Percentiles rank a stretch among this genome's conserved stretches.
phyloP scores from a whole-genome alignment of 2,329 filamentous ascomycete genomes.

The Fusarium luffae region DNA sequence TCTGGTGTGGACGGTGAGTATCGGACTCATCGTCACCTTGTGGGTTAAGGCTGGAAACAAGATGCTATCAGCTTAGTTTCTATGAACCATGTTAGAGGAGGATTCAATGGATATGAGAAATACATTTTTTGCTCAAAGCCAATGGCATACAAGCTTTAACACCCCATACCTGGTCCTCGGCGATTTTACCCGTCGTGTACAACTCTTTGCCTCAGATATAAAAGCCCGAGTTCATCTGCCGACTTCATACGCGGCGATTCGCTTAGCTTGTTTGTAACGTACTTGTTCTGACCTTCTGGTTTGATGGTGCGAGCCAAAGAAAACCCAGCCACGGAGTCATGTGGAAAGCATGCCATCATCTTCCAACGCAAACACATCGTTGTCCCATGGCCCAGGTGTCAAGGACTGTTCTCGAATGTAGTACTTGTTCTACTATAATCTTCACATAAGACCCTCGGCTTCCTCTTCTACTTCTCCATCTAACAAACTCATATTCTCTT shows the following conservation, averaged over 20 bases:
- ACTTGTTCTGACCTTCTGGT: background rate
- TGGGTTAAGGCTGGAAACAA: conserved; percentile 56
- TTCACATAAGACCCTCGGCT: conserved; percentile 7
- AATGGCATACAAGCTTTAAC: background rate
- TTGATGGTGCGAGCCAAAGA: conserved; percentile 4
- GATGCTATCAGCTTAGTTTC: conserved; percentile 24
- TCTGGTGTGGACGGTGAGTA: conserved; percentile 52
- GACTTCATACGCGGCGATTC: conserved; percentile 4
- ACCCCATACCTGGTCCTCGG: conserved; percentile 10
- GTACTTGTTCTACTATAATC: background rate
- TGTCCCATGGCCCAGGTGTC: background rate
- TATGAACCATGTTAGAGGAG: background rate
- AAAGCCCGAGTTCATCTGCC: conserved; percentile 21
- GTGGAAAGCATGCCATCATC: conserved; percentile 3
- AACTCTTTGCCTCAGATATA: conserved; percentile 22
- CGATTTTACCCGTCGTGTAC: conserved; percentile 13
- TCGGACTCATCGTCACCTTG: conserved; percentile 50
- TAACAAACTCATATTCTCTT: background rate
- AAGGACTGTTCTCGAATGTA: conserved; percentile 11
- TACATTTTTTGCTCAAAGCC: background rate
- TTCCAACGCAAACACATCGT: conserved; percentile 20
- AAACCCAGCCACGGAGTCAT: background rate
- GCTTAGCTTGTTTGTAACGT: conserved; percentile 10
- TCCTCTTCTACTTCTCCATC: background rate
- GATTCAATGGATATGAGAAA: background rate